Base-by-base conservation (phyloP, 225 moss, liverwort and hornwort genomes). In the Bryum argenteum region DNA sequence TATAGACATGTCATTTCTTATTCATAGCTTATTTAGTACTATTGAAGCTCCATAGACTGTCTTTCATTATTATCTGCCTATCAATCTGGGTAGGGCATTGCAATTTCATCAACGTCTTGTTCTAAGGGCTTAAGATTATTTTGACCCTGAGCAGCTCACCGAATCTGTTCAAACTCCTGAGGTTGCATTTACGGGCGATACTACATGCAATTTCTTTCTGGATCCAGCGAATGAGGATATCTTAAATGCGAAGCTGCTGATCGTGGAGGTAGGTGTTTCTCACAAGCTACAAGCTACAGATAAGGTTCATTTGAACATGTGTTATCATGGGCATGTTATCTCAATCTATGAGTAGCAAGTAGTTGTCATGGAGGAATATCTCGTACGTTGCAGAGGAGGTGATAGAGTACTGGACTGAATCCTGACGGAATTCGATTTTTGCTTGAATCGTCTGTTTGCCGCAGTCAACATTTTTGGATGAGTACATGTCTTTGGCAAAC, bases 171-270 rank as follows among this genome's bases (percentile, higher is more conserved):
- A 77, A 72, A 74, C 79, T 61, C 92, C 98, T 11, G 98, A 94
- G 77, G 89, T 86, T 28, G 94, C 98, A 60, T 94, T 98, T 73
- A 98, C 94, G 14, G 98, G 98, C 56, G 98, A 98, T 51, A 98
- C 98, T 19, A 98, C 92, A 62, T 80, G 83, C 62, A 79, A 86
- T 62, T 98, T 98, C 67, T 89, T 98, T 47, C 65, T 91, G 26
- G 91, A 98, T 44, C 80, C 87, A 70, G 88, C 79, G 1, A 98
- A 98, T 64, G 64, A 71, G 70, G 94, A 94, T 73, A 83, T 83
- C n/a, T 58, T 98, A 16, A 86, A 80, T 42, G 98, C 98, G 22
- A 92, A 84, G 77, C 76, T 98, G 40, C 89, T 98, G 10, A 88
- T 98, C 66, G 89, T 94, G 94, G 98, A 98, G 92, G 98, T 95